Evolutionary conservation across 1,284 basidiomycete genomes (phyloP).

Genomic region (Sanghuangporus baumii): DNA sequence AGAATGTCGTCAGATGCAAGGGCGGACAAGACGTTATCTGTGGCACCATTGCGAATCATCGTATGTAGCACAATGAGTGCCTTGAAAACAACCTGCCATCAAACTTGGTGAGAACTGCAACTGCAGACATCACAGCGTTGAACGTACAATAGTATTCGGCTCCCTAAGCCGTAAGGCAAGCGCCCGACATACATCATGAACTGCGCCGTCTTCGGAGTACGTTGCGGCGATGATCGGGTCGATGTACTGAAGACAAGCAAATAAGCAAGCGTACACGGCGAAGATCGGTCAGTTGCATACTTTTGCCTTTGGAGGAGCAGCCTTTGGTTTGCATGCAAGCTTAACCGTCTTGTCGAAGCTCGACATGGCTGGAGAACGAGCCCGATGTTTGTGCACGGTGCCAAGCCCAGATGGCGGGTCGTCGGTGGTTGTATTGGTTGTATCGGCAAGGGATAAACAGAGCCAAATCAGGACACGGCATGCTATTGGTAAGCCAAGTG

Average conservation of each 20-base stretch:
- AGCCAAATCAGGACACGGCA: background rate
- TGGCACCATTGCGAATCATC: constrained; percentile 91
- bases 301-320: constrained; percentile 90
- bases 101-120: background rate
- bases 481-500: background rate
- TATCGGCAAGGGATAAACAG: background rate
- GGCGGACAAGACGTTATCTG: constrained; percentile 85
- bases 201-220: constrained; percentile 86
- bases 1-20: constrained; percentile 78
- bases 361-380: constrained; percentile 41
- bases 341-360: constrained; percentile 86
- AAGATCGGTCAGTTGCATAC: constrained; percentile 33
- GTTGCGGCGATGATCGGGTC: constrained; percentile 94
- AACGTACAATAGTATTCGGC: constrained; percentile 80
- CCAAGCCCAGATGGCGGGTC: background rate
- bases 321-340: constrained; percentile 91
- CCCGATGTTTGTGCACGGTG: background rate
- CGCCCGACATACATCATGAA: constrained; percentile 89
- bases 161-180: constrained; percentile 82
- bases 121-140: background rate
- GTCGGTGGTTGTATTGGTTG: background rate
- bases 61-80: constrained; percentile 92
- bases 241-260: constrained; percentile 51
- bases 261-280: constrained; percentile 11
- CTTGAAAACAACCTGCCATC: constrained; percentile 85